These are phyloP conservation scores for Suillus hirtellus DNA, from an alignment of 768 basidiomycete genomes.

Conservation along the genomic window DNA sequence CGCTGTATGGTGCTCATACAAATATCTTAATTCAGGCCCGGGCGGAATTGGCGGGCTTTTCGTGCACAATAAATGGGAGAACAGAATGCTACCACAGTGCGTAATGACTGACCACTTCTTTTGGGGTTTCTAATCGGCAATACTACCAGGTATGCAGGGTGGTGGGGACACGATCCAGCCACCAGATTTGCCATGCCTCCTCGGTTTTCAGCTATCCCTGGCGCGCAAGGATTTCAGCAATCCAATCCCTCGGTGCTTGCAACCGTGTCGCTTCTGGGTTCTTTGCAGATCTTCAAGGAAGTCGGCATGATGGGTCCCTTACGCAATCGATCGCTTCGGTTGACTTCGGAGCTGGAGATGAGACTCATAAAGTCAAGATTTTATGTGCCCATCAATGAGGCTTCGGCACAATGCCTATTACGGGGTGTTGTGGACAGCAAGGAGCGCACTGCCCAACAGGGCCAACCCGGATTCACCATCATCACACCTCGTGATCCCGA, in stretches of 20 bases:
- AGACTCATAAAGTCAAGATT: constrained; percentile 62
- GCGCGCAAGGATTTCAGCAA: constrained; percentile 95
- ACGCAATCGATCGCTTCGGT: constrained; percentile 63
- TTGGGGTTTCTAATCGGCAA: constrained; percentile 18
- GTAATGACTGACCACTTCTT: constrained; percentile 24
- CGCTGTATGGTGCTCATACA: constrained; percentile 99
- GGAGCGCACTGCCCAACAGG: constrained; percentile 18
- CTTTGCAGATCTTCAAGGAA: constrained; percentile 76
- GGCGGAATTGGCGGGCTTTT: constrained; percentile 97
- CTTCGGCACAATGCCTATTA: constrained; percentile 31
- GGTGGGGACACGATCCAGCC: constrained; percentile 93
- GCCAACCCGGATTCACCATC: constrained; percentile 75
- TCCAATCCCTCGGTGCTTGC: constrained; percentile 90
- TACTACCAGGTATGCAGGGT: constrained; percentile 76
- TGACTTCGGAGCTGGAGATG: constrained; percentile 73
- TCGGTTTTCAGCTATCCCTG: constrained; percentile 77
- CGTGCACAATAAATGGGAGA: constrained; percentile 81
- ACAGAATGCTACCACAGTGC: constrained; percentile 62
- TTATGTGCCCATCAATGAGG: constrained; percentile 50
- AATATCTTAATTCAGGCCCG: constrained; percentile 95
- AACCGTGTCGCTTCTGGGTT: constrained; percentile 78
- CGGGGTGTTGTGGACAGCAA: constrained; percentile 24
- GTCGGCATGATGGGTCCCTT: constrained; percentile 74
- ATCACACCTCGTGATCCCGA: constrained; percentile 76
- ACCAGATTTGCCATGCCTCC: constrained; percentile 93